Evolutionary conservation across 108 stramenopile species (phyloP).

Genomic region (Parmales sp.): DNA sequence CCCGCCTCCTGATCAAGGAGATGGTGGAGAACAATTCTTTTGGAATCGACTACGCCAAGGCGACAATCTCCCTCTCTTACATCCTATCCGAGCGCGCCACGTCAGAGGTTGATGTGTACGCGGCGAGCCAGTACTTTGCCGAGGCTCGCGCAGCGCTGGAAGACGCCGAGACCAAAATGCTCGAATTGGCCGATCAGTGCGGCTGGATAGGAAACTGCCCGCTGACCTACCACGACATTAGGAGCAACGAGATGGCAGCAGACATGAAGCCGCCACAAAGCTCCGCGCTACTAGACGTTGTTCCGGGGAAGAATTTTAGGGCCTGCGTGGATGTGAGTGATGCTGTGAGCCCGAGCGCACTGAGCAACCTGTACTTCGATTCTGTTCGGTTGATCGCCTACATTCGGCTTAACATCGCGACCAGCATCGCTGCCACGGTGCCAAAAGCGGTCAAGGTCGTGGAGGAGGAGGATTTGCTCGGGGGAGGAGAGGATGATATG

Average conservation of each 20-base stretch:
- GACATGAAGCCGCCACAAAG: background rate
- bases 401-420: background rate
- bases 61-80: background rate
- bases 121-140: background rate
- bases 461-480: too few relatives aligned
- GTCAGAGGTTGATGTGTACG: background rate
- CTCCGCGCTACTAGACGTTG: background rate
- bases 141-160: background rate
- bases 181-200: background rate
- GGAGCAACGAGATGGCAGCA: slow-evolving; percentile 8
- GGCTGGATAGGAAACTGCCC: slow-evolving; percentile 10
- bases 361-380: background rate
- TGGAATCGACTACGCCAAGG: background rate
- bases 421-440: background rate
- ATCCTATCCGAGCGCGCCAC: background rate
- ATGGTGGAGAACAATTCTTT: background rate
- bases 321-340: background rate
- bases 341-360: background rate
- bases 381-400: background rate
- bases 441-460: background rate
- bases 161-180: background rate
- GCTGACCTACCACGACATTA: slow-evolving; percentile 9
- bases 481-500: too few relatives aligned
- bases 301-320: background rate
- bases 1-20: background rate